Conservation (phyloP, 1,284 basidiomycete species). For the Mrakiaceae sp. region DNA sequence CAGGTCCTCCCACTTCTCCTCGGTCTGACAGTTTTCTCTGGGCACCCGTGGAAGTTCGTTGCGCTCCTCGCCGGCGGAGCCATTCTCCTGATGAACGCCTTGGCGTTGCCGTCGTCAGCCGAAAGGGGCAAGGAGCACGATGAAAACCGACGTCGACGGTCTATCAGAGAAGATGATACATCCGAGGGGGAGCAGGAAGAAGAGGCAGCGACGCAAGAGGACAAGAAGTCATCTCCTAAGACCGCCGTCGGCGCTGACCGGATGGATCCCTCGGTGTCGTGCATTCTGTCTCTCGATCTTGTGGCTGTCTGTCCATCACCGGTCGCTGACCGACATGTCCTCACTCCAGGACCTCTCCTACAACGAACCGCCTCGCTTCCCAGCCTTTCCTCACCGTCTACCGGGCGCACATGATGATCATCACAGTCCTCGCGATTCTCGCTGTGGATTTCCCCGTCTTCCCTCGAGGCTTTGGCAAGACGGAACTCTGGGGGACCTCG, state of each 20-base stretch:
- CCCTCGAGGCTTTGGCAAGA: constrained; percentile 78
- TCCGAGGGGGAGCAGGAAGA: constrained; percentile 26
- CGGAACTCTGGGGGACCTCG: constrained; percentile 87
- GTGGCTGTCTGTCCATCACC: neutral
- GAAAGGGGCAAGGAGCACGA: constrained; percentile 18
- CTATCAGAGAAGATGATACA: neutral
- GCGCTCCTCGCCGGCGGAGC: constrained; percentile 42
- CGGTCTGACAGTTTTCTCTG: constrained; percentile 63
- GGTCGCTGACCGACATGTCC: constrained; percentile 18
- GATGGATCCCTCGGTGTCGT: neutral
- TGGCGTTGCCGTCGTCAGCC: neutral
- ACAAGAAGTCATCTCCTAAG: neutral
- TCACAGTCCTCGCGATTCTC: constrained; percentile 82
- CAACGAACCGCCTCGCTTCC: constrained; percentile 19
- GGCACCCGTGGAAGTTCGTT: constrained; percentile 46
- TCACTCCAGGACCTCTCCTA: constrained; percentile 22
- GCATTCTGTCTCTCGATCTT: neutral
- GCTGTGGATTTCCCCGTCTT: constrained; percentile 94
- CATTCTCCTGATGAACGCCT: constrained; percentile 22
- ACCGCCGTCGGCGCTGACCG: neutral
- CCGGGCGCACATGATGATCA: constrained; percentile 87
- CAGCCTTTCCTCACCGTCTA: constrained; percentile 57
- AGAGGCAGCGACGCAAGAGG: constrained; percentile 18
- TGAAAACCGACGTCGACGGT: constrained; percentile 23
- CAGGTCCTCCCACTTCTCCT: constrained; percentile 66